Percentiles rank a stretch among this genome's conserved stretches.
phyloP scores from a whole-genome alignment of 208 protist species.

The Trypanosoma avium region DNA sequence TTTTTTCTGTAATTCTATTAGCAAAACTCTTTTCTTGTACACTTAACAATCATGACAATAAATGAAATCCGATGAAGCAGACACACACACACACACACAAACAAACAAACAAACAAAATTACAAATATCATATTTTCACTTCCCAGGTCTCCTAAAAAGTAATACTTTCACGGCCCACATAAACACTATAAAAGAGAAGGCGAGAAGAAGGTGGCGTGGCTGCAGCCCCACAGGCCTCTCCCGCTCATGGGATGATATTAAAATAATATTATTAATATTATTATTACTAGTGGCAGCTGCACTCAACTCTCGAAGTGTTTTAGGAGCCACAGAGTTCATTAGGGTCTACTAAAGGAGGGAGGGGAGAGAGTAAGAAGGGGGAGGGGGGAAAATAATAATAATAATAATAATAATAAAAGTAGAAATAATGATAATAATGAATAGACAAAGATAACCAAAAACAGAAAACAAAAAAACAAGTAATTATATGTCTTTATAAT shows the following conservation, averaged over 20 bases:
- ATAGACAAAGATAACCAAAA: background rate
- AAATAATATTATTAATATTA: background rate
- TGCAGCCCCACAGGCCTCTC: too few relatives aligned
- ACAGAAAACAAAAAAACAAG: background rate
- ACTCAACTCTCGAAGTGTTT: conserved; percentile 8
- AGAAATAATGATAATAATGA: background rate
- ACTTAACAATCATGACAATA: too few relatives aligned
- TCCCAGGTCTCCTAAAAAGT: background rate
- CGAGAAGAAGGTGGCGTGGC: conserved; percentile 4
- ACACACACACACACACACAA: too few relatives aligned
- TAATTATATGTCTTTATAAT: too few relatives aligned
- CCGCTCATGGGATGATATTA: too few relatives aligned
- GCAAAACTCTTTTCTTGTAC: too few relatives aligned
- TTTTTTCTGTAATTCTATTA: background rate
- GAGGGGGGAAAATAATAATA: background rate
- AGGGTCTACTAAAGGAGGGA: too few relatives aligned
- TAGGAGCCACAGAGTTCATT: conserved; percentile 2
- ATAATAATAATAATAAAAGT: background rate
- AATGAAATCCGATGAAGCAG: too few relatives aligned
- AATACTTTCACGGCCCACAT: background rate
- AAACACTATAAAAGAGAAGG: conserved; percentile 8
- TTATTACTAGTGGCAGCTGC: background rate
- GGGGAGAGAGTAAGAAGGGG: background rate
- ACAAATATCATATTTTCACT: background rate
- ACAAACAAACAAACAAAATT: background rate